Evolutionary conservation across 208 protist species (phyloP).

Genomic region (Leishmania braziliensis): DNA sequence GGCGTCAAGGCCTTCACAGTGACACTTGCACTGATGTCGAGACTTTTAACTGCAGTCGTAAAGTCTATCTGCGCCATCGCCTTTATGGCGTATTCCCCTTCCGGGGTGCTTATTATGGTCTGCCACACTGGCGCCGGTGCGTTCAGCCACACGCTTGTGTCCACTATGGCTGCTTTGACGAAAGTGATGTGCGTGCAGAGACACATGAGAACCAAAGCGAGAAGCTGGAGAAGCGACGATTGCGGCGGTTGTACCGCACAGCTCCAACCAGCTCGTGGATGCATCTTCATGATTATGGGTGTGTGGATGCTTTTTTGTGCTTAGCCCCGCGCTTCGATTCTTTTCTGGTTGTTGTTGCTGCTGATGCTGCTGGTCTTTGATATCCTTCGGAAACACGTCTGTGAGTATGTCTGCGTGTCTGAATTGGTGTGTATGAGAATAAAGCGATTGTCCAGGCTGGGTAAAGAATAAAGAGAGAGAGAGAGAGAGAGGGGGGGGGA

Average conservation of each 20-base stretch:
- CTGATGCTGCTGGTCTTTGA: background rate
- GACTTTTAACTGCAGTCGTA: background rate
- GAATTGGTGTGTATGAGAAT: background rate
- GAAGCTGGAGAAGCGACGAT: background rate
- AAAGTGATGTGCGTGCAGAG: background rate
- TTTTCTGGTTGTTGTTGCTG: background rate
- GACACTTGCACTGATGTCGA: constrained; percentile 1
- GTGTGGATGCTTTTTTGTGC: background rate
- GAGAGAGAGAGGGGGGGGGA: constrained; percentile 4
- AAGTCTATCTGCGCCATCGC: background rate
- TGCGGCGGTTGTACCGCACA: background rate
- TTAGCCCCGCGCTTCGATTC: background rate
- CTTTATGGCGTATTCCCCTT: background rate
- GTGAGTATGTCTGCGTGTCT: background rate
- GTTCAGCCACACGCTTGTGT: constrained; percentile 15
- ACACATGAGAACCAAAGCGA: background rate
- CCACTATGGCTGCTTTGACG: background rate
- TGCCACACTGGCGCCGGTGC: constrained; percentile 4
- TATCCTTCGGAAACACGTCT: background rate
- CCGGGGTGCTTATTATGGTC: background rate
- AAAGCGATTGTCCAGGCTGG: background rate
- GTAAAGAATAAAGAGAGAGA: background rate
- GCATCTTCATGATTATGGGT: background rate
- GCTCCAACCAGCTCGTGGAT: background rate
- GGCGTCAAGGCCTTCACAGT: background rate